Evolutionary conservation across 352 stramenopile species (phyloP).

Genomic region (Achlya hypogyna): DNA sequence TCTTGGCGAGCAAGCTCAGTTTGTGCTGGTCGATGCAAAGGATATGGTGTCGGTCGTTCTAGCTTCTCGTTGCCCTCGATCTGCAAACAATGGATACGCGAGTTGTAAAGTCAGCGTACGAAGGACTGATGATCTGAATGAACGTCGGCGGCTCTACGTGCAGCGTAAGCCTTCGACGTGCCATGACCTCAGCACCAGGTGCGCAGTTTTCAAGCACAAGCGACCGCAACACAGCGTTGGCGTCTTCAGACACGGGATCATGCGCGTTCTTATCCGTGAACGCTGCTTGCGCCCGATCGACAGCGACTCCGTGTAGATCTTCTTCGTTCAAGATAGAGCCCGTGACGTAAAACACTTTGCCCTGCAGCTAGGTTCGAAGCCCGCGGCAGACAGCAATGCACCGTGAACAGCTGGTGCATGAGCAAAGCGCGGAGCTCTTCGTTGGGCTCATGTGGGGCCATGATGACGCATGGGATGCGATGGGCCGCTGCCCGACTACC

Average conservation of each 20-base stretch:
- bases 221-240: conserved; percentile 44
- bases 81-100: conserved; percentile 19
- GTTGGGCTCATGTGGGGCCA: conserved; percentile 39
- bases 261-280: conserved; percentile 42
- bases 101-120: conserved; percentile 50
- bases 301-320: conserved; percentile 47
- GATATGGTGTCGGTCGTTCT: conserved; percentile 35
- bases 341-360: conserved; percentile 54
- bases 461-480: conserved; percentile 42
- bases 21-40: conserved; percentile 60
- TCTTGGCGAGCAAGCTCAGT: conserved; percentile 51
- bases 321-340: conserved; percentile 55
- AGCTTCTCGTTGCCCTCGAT: background rate
- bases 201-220: conserved; percentile 59
- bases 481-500: conserved; percentile 25
- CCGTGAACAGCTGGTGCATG: conserved; percentile 37
- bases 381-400: background rate
- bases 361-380: conserved; percentile 21
- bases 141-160: conserved; percentile 35
- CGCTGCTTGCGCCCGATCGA: conserved; percentile 39
- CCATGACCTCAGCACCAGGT: conserved; percentile 22
- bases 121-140: conserved; percentile 44
- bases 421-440: conserved; percentile 46
- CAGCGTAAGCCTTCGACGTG: no score
- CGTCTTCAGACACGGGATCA: conserved; percentile 36